These are phyloP conservation scores for Aspergillus puulaauensis DNA, from an alignment of 2,329 filamentous ascomycete genomes.

Conservation along the genomic window DNA sequence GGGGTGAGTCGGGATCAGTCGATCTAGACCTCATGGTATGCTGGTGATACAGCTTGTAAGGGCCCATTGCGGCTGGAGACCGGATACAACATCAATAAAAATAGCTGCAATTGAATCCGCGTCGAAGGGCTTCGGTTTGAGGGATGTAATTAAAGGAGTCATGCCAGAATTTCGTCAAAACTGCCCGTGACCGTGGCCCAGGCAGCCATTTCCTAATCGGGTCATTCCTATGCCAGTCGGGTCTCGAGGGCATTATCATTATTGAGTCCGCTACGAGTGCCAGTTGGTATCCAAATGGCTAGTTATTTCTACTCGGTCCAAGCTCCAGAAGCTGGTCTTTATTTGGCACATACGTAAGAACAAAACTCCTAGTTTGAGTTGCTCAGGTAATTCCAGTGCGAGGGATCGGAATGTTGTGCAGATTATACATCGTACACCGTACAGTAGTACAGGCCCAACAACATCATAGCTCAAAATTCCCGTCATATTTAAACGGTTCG, in stretches of 20 bases:
- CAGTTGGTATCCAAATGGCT: no score
- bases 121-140: not conserved
- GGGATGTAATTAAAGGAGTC: not conserved
- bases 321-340: no score
- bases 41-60: not conserved
- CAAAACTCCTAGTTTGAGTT: not conserved
- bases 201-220: not conserved
- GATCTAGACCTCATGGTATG: not conserved
- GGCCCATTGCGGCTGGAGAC: not conserved
- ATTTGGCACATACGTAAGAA: no score
- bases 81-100: not conserved
- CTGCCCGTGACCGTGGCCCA: not conserved
- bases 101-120: not conserved
- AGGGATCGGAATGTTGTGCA: not conserved
- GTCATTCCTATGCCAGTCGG: not conserved
- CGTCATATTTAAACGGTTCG: not conserved
- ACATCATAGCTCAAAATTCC: not conserved
- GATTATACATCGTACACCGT: not conserved
- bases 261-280: no score
- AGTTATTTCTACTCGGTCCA: no score
- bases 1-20: not conserved
- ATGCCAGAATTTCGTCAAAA: not conserved
- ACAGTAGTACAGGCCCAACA: not conserved
- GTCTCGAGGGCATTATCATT: no score
- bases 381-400: not conserved